Percentiles rank a stretch among this genome's conserved stretches.
Evolutionary conservation across 306 rosid species (phyloP).

Genomic region (Casuarina cunninghamiana): DNA sequence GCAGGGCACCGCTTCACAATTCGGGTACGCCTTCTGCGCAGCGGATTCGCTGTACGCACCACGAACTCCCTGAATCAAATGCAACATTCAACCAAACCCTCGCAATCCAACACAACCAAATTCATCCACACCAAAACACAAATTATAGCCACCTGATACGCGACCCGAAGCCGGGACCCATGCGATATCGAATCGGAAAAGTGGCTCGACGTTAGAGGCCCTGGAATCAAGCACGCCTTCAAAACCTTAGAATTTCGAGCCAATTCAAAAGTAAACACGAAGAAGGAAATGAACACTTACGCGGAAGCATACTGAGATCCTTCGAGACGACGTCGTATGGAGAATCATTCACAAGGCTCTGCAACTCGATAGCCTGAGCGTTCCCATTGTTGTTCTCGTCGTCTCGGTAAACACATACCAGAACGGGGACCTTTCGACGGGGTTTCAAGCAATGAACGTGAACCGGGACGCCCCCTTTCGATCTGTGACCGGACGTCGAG

Average conservation of each 20-base stretch:
- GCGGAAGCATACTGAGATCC: constrained; percentile 61
- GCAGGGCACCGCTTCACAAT: constrained; percentile 95
- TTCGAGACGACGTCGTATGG: constrained; percentile 44
- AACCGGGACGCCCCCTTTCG: constrained; percentile 9
- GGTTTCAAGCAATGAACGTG: constrained; percentile 29
- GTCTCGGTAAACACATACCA: constrained; percentile 33
- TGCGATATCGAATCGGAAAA: constrained; percentile 51
- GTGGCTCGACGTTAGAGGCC: constrained; percentile 67
- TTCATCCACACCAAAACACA: neutral
- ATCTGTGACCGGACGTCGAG: constrained; percentile 10
- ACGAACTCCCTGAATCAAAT: constrained; percentile 67
- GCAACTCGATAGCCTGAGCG: constrained; percentile 40
- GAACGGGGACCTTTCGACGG: constrained; percentile 31
- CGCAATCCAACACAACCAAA: neutral
- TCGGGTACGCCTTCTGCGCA: constrained; percentile 88
- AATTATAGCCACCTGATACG: constrained; percentile 63
- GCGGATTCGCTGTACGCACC: constrained; percentile 97
- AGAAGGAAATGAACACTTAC: constrained; percentile 29
- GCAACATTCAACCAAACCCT: constrained; percentile 20
- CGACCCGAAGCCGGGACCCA: constrained; percentile 79
- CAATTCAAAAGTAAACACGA: neutral
- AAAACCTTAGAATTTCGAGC: neutral
- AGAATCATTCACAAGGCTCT: constrained; percentile 19
- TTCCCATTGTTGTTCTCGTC: constrained; percentile 13
- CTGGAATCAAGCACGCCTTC: constrained; percentile 34